Evolutionary conservation across 306 rosid genomes (phyloP), one percentile per base, ranked within the genome.

Genomic region (Quercus ilex): DNA sequence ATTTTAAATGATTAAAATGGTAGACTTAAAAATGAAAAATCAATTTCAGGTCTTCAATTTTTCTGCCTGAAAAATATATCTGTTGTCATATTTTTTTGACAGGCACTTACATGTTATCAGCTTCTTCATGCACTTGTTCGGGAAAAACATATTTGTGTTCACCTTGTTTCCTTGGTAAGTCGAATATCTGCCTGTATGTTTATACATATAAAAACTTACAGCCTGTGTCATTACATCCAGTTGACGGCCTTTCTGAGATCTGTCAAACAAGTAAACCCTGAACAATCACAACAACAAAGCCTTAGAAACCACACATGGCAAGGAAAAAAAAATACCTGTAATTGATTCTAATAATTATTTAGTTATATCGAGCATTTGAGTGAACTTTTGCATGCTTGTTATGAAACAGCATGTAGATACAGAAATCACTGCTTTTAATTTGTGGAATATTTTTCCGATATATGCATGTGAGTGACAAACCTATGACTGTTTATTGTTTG

Each of bases 111-210:
- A 52, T 95, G 99, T 79, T 77, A 79, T 89, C 97, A 86, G 81
- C 87, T 92, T 83, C 93, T 92, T 80, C 92, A 86, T 81, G 87
- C 98, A 5, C 90, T 95, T 75, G 97, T 95, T 88, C 97, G 76
- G 87, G 95, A 83, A 77, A 95, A 89, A 82, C 92, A 89, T 86
- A 89, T 92, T 75, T 92, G 99, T 80, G 78, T 84, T 78, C 92
- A 92, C 74, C 97, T 95, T 81, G 90, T 91, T 83, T 78, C 90
- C 30, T 84, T 95, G 94, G 99, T 94, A 79, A 87, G 99, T 90
- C 74, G 58, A 46, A 77, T 51, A 57, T 64, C 30, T 74, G 19
- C 38, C 20, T 26, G 73, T 74, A n/a, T 78, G 65, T 74, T 31
- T 35, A 38, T 23, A 69, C 43, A 78, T 78, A 63, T 55, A 53